These are phyloP conservation scores for Cladophialophora yegresii DNA, from an alignment of 2,329 filamentous ascomycete species.

Conservation along the genomic window DNA sequence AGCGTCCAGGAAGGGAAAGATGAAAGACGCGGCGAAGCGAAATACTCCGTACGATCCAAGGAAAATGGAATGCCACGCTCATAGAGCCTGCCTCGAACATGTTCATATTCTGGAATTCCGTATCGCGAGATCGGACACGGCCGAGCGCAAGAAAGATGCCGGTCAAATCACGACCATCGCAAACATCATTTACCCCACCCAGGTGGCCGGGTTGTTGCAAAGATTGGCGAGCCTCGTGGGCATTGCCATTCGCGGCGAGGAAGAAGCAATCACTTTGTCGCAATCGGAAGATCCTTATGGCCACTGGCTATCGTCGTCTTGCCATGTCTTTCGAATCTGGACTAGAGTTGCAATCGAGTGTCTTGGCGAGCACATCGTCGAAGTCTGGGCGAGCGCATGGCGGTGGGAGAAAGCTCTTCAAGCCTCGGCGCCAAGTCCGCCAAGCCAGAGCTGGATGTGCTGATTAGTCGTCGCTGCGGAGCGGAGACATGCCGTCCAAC, in stretches of 20 bases:
- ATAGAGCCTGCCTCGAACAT: background rate
- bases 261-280: background rate
- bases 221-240: background rate
- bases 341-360: background rate
- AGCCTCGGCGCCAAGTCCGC: background rate
- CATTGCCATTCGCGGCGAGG: background rate
- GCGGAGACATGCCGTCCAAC: background rate
- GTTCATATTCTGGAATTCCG: background rate
- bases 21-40: background rate
- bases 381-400: background rate
- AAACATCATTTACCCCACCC: background rate
- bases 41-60: no score
- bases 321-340: no score
- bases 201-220: background rate
- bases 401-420: no score
- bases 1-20: background rate
- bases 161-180: background rate
- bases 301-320: no score
- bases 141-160: background rate
- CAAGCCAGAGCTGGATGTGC: background rate
- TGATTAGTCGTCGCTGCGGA: background rate
- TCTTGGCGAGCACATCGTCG: background rate
- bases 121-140: background rate
- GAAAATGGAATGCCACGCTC: background rate
- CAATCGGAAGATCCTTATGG: background rate